phyloP scores from a whole-genome alignment of 2,329 filamentous ascomycete species.

The Emydomyces testavorans region DNA sequence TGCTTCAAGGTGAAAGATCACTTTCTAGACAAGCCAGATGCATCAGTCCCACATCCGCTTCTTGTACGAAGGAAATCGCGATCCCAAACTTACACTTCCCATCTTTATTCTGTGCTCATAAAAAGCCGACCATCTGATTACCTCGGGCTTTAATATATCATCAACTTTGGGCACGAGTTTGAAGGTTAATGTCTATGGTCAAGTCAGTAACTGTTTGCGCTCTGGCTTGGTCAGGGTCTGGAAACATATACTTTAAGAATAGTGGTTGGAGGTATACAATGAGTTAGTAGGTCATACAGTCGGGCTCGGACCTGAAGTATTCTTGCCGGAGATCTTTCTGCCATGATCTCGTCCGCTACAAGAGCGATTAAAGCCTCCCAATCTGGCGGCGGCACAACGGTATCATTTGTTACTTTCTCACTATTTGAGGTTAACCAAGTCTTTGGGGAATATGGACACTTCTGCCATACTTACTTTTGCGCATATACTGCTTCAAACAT shows the following conservation, averaged over 20 bases:
- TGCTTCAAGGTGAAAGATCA: conserved; percentile 95
- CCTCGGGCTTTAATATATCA: conserved; percentile 77
- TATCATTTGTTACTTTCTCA: conserved; percentile 78
- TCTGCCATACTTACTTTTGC: conserved; percentile 57
- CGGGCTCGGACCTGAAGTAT: conserved; percentile 83
- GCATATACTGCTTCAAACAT: conserved; percentile 98
- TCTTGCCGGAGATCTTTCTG: conserved; percentile 78
- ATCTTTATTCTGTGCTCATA: conserved; percentile 91
- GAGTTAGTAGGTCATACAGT: conserved; percentile 92
- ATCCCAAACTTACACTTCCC: conserved; percentile 54
- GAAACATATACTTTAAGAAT: conserved; percentile 58
- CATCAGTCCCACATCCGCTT: neutral
- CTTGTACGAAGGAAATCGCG: neutral
- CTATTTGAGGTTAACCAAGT: conserved; percentile 37
- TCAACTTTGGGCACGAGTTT: conserved; percentile 81
- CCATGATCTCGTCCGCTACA: conserved; percentile 85
- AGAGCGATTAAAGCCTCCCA: conserved; percentile 88
- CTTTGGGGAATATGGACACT: neutral
- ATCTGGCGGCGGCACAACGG: conserved; percentile 84
- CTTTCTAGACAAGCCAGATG: conserved; percentile 46
- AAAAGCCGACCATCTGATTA: conserved; percentile 92
- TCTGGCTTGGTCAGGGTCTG: neutral
- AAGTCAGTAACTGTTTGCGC: conserved; percentile 1
- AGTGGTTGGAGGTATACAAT: conserved; percentile 91
- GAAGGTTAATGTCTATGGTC: conserved; percentile 63